phyloP scores from a whole-genome alignment of 2,329 filamentous ascomycete genomes.

The Claviceps fusiformis region DNA sequence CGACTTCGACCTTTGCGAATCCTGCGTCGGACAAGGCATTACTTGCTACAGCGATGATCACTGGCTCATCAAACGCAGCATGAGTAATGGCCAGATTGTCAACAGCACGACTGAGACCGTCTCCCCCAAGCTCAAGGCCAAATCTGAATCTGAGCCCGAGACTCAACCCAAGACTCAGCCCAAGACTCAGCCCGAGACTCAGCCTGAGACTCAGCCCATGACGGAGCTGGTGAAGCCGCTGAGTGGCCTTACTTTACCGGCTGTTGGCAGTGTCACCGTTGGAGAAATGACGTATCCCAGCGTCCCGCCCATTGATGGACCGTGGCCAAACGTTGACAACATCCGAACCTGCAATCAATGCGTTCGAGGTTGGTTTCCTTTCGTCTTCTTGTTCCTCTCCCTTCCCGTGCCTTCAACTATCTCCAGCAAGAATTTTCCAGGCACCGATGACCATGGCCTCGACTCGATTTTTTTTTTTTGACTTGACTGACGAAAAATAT shows the following conservation, averaged over 20 bases:
- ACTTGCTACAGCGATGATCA: conserved; percentile 69
- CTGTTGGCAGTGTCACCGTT: neutral
- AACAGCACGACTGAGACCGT: conserved; percentile 78
- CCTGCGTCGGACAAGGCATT: conserved; percentile 62
- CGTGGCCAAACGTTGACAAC: conserved; percentile 10
- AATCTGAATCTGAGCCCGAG: conserved; percentile 1
- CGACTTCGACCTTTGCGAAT: conserved; percentile 83
- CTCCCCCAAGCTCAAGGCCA: conserved; percentile 43
- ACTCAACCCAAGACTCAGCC: too few relatives aligned
- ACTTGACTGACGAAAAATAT: neutral
- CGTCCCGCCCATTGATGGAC: neutral
- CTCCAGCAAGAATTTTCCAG: too few relatives aligned
- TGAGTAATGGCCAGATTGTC: conserved; percentile 64
- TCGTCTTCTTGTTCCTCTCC: neutral
- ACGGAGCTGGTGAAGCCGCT: neutral
- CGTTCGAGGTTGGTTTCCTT: conserved; percentile 25
- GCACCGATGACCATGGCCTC: neutral
- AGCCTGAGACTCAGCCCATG: neutral
- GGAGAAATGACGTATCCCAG: neutral
- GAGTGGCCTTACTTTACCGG: neutral
- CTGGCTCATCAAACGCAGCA: conserved; percentile 86
- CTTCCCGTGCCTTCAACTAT: too few relatives aligned
- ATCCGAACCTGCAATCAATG: conserved; percentile 60
- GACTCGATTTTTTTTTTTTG: too few relatives aligned
- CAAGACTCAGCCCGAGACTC: too few relatives aligned